Base-by-base conservation (phyloP, 2,329 filamentous ascomycete genomes). In the Calonectria honghensis region DNA sequence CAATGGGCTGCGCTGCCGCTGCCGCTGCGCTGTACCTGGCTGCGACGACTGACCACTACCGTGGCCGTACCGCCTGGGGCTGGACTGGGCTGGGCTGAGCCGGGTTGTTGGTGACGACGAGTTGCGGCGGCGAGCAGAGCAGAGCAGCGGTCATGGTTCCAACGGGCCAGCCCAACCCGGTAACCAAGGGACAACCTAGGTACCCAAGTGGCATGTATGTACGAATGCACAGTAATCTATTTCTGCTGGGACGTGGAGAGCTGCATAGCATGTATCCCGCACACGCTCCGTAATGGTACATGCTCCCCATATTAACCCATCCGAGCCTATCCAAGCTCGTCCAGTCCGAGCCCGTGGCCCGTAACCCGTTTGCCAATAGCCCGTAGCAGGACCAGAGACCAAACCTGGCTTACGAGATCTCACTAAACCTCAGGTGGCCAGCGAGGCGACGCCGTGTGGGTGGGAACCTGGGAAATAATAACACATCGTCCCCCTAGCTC, bases 341-440 rank as follows among this genome's bases (percentile, higher is more conserved):
- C 57, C 32, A 54, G 61, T 61, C 68, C 45, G 50, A 63, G 63
- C 52, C 70, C 39, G 64, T 67, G 70, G 70, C 63, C 63, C 51
- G 57, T 61, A 67, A 64, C 68, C 71, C 64, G 65, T 70, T 68
- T 69, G 52, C 67, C 54, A 69, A 63, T 69, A 69, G 67, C 54
- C 52, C 54, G 52, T 69, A 37, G 67, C 67, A 69, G 54, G 24
- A 63, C 37, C 39, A 61, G 68, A 64, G 54, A 39, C 67, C 69
- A 48, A 48, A 48, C 70, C 65, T 70, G 75, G 76, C 76, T 77
- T 74, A 78, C 77, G 74, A 77, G 77, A 78, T 77, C 75, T 77
- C 74, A 75, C 77, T 77, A 75, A 68, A 76, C 76, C 75, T 77
- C 75, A 78, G 72, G 73, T 73, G 76, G 75, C 52, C 68, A 61